These are phyloP conservation scores for Alternaria novae-zelandiae DNA, from an alignment of 2,329 filamentous ascomycete species.

Conservation along the genomic window DNA sequence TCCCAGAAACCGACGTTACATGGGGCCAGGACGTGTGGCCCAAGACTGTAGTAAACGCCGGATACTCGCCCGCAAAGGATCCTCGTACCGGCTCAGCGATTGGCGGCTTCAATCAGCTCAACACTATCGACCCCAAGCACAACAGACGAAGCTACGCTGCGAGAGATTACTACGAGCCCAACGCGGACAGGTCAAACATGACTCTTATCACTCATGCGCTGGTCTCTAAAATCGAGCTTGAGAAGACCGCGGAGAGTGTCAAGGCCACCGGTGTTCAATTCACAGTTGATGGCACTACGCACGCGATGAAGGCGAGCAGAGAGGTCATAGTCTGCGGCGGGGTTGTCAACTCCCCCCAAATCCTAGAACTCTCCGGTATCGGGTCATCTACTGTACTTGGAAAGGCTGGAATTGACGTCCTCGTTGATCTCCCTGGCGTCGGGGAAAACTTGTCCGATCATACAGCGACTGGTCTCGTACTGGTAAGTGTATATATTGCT, in stretches of 20 bases:
- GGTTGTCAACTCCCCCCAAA: conserved; percentile 36
- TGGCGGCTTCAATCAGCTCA: conserved; percentile 42
- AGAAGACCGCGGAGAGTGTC: conserved; percentile 52
- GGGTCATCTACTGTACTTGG: conserved; percentile 33
- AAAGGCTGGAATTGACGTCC: conserved; percentile 32
- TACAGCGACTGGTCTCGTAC: conserved; percentile 22
- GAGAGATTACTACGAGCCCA: conserved; percentile 47
- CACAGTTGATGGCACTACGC: conserved; percentile 42
- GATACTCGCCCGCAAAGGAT: conserved; percentile 31
- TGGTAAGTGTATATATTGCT: conserved; percentile 14
- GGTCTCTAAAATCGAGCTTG: conserved; percentile 55
- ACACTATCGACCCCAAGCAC: conserved; percentile 33
- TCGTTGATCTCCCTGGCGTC: conserved; percentile 39
- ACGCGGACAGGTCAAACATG: conserved; percentile 52
- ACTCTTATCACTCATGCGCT: conserved; percentile 56
- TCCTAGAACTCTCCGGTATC: conserved; percentile 44
- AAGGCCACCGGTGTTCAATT: conserved; percentile 48
- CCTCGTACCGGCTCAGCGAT: conserved; percentile 35
- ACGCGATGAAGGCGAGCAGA: conserved; percentile 33
- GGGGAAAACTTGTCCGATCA: conserved; percentile 49
- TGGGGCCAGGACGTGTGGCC: conserved; percentile 38
- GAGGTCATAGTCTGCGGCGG: conserved; percentile 42
- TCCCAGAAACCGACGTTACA: conserved; percentile 27
- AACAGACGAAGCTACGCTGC: conserved; percentile 45
- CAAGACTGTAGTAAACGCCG: conserved; percentile 32